Evolutionary conservation across 2,329 filamentous ascomycete species (phyloP), one percentile per base, ranked within the genome.

Genomic region (Paecilomyces sp.): DNA sequence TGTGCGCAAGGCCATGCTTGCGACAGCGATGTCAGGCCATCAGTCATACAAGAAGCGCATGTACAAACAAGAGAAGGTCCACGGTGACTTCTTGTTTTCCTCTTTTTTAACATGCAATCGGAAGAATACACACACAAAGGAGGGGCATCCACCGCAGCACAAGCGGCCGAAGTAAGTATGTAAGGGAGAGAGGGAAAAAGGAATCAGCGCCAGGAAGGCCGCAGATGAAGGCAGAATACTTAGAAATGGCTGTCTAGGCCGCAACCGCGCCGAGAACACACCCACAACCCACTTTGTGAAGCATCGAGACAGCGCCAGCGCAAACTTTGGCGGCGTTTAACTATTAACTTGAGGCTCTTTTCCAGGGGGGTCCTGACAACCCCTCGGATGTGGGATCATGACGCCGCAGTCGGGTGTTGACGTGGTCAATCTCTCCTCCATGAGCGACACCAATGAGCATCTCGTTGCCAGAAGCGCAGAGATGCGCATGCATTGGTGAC

Each of bases 1-100:
- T 57, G 70, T 68, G 59, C 75, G 67, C 64, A 80, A 71, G 63
- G 71, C 72, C 75, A 79, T 77, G 60, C 63, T 69, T 62, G 66
- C 58, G 53, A 58, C 58, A 66, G 62, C 60, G 55, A 54, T 57
- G 55, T 66, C 59, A 65, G 61, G 61, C 65, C 68, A 70, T 68
- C 59, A 30, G 57, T 33, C 31, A 24, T 15, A 54, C 25, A 3
- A 33, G 28, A 15, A 56, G 8, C 2, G 28, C 7, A 18, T 30
- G 28, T 8, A 33, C 12, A 12, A 54, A 41, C 51, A 12, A 34
- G 41, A 54, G 18, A 12, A 25, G 25, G 52, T 5, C 22, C 54
- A 33, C 12, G 24, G 8, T 15, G 15, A 15, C 24, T 33, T 33
- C 31, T 33, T 33, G 6, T 3, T 31, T 31, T 31, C 4, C 9